Conservation (phyloP, 805 yeast genomes). For the Pichia exigua region DNA sequence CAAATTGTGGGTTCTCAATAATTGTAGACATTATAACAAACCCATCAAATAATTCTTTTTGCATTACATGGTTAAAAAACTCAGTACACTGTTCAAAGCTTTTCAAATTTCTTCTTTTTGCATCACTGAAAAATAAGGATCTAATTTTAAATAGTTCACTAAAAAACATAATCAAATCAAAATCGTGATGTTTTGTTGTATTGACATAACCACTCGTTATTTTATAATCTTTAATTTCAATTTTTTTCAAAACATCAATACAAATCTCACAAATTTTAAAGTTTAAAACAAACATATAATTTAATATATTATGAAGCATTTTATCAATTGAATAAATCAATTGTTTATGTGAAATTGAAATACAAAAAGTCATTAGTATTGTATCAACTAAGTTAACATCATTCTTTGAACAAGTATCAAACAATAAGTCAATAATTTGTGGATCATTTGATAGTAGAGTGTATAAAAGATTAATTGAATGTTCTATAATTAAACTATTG, state of each 20-base stretch:
- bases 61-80: slow-evolving; percentile 12
- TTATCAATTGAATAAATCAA: background rate
- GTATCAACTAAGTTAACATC: slow-evolving; percentile 1
- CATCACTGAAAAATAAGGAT: slow-evolving; percentile 4
- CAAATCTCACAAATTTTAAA: slow-evolving; percentile 5
- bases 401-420: background rate
- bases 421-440: background rate
- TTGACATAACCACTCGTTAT: slow-evolving; percentile 1
- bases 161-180: slow-evolving; percentile 8
- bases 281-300: slow-evolving; percentile 3
- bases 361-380: slow-evolving; percentile 8
- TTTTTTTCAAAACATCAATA: slow-evolving; percentile 6
- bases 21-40: slow-evolving; percentile 12
- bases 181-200: background rate
- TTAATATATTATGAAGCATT: background rate
- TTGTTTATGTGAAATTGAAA: slow-evolving; percentile 2
- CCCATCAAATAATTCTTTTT: slow-evolving; percentile 8
- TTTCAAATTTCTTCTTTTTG: slow-evolving; percentile 4
- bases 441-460: background rate
- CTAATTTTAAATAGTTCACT: slow-evolving; percentile 7
- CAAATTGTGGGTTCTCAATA: slow-evolving; percentile 4
- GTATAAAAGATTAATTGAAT: background rate
- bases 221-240: slow-evolving; percentile 2
- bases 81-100: slow-evolving; percentile 9
- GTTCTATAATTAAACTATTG: background rate